Base-by-base conservation (phyloP, 345 rosid species). In the Lepidium didymum region DNA sequence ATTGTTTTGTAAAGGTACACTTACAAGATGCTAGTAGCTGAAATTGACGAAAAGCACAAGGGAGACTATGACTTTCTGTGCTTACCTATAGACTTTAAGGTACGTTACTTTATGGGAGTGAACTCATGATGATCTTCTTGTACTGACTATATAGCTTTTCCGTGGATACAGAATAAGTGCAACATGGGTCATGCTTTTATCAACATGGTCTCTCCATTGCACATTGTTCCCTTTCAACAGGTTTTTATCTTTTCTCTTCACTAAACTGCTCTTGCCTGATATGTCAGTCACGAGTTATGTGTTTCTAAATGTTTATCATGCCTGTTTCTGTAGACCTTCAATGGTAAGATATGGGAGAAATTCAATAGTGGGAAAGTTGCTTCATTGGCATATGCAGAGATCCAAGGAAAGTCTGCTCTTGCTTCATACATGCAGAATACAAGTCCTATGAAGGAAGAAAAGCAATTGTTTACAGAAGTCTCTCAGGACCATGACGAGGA, bases 361-460 rank as follows among this genome's bases (percentile, higher is more conserved):
- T 93, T 93, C 79, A 88, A 93, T 65, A 93, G 98, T 51, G 98
- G 91, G 69, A 92, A 92, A 81, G 91, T 85, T 75, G 96, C 98
- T 29, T 84, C 90, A 11, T 69, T 92, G 74, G 96, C 93, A 64
- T 92, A 92, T 79, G 96, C 96, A 43, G 83, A 89, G 74, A 92
- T 92, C 77, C 98, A 92, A 81, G 98, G 98, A 45, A 90, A 92
- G 78, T 76, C 83, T 58, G 96, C 96, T 16, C 96, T 92, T 66
- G 90, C 87, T 68, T 79, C 87, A 33, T 93, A 86, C 75, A 90
- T 90, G 77, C 98, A 90, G 78, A 92, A 85, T 81, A 86, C 96
- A 40, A 89, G 88, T 81, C 73, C 83, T 69, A 81, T 84, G 88
- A 92, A 89, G 42, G 96, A 89, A 76, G 96, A 89, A 40, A 92